Evolutionary conservation across 768 basidiomycete species (phyloP).

Genomic region (Chiua virens): DNA sequence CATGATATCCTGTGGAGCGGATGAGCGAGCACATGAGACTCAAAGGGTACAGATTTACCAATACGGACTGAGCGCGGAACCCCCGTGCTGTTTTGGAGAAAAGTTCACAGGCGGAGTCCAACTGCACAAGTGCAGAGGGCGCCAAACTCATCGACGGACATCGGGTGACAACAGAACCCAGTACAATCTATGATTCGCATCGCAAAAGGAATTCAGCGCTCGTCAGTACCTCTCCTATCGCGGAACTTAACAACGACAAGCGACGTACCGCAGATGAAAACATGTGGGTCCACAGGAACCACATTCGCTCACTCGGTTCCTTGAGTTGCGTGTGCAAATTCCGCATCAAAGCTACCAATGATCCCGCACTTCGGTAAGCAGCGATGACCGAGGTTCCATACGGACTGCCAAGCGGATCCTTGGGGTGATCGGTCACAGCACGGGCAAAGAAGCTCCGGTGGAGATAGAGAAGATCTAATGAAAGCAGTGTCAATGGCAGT

Average conservation of each 20-base stretch:
- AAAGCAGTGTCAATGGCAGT: constrained; percentile 15
- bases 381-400: constrained; percentile 74
- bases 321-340: constrained; percentile 65
- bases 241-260: constrained; percentile 4
- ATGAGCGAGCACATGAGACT: constrained; percentile 10
- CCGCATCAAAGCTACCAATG: constrained; percentile 67
- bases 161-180: constrained; percentile 74
- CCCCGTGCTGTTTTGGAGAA: constrained; percentile 68
- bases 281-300: constrained; percentile 50
- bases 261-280: constrained; percentile 63
- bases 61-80: constrained; percentile 62
- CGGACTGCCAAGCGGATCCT: constrained; percentile 70
- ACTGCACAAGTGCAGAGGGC: constrained; percentile 68
- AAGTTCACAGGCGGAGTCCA: constrained; percentile 74
- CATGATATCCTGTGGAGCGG: constrained; percentile 55
- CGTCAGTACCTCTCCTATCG: constrained; percentile 17
- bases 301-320: constrained; percentile 62
- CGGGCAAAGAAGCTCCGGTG: constrained; percentile 75
- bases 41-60: constrained; percentile 41
- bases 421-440: constrained; percentile 70
- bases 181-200: constrained; percentile 46
- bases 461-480: constrained; percentile 62
- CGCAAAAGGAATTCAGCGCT: constrained; percentile 2
- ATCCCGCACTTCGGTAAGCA: constrained; percentile 71
- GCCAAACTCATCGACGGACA: constrained; percentile 80